phyloP scores from a whole-genome alignment of 352 stramenopile species.

The Thalassiosira hispida region DNA sequence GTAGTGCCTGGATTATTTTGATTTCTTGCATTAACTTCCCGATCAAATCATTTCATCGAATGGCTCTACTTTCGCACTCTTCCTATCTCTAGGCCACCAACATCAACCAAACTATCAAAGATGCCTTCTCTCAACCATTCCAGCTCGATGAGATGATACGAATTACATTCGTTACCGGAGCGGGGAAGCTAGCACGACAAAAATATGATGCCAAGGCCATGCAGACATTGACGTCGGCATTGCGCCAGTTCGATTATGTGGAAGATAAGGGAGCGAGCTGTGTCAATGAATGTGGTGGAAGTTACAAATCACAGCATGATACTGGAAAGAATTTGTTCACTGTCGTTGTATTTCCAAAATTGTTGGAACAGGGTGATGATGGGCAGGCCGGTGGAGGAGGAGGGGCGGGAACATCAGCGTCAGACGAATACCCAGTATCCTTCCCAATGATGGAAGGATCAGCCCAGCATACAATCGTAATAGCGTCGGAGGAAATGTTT shows the following conservation, averaged over 20 bases:
- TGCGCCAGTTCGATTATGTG: slow-evolving; percentile 78
- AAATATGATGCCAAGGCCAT: slow-evolving; percentile 84
- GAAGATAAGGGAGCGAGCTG: slow-evolving; percentile 84
- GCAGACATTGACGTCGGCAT: slow-evolving; percentile 75
- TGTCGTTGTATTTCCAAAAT: slow-evolving; percentile 32
- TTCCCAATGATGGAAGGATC: slow-evolving; percentile 40
- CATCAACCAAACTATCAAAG: slow-evolving; percentile 61
- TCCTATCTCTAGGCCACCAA: slow-evolving; percentile 16
- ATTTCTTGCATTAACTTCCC: not conserved
- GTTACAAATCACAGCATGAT: slow-evolving; percentile 86
- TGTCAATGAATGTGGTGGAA: slow-evolving; percentile 76
- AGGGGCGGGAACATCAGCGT: not conserved
- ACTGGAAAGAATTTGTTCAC: slow-evolving; percentile 48
- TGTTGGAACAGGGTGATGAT: not conserved
- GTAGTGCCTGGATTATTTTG: not conserved
- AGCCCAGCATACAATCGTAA: slow-evolving; percentile 58
- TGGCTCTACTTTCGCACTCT: not conserved
- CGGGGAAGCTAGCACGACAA: slow-evolving; percentile 80
- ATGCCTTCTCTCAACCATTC: slow-evolving; percentile 79
- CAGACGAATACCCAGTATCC: slow-evolving; percentile 30
- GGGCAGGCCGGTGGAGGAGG: not conserved
- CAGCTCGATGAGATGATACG: slow-evolving; percentile 82
- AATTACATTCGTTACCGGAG: slow-evolving; percentile 84
- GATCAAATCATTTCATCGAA: no score
- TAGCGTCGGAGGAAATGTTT: slow-evolving; percentile 65